Conservation (phyloP, 2,329 filamentous ascomycete species). For the Hansfordia pulvinata region DNA sequence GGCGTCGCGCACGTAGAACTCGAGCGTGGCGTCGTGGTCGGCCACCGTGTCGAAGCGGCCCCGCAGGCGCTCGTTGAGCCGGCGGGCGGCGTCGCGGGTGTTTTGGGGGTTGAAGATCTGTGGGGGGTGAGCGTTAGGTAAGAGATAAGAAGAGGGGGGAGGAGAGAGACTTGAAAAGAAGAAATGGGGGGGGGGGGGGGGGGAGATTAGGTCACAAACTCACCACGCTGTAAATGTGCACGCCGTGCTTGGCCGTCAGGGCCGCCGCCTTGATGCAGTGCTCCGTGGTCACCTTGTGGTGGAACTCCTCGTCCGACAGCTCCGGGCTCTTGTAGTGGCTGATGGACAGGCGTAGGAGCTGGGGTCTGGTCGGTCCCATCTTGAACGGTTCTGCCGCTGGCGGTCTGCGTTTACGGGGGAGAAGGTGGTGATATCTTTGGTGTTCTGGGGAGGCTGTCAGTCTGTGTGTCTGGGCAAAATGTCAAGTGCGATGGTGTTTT, state of each 20-base stretch:
- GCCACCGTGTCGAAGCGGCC: constrained; percentile 1
- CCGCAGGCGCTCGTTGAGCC: constrained; percentile 1
- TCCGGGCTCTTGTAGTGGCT: constrained; percentile 1
- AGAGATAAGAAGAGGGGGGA: not conserved
- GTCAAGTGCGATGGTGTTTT: too few relatives aligned
- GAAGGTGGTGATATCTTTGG: too few relatives aligned
- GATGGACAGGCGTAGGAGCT: constrained; percentile 2
- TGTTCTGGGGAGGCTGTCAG: too few relatives aligned
- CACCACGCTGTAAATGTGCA: constrained; percentile 1
- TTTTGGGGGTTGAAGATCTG: constrained; percentile 6
- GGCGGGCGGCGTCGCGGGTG: not conserved
- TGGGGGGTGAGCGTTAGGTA: not conserved
- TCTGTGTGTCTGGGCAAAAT: too few relatives aligned
- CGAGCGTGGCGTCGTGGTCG: constrained; percentile 7
- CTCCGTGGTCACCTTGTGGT: constrained; percentile 1
- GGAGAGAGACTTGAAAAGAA: not conserved
- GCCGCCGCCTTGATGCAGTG: constrained; percentile 1
- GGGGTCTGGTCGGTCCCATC: too few relatives aligned
- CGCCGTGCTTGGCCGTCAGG: constrained; percentile 1
- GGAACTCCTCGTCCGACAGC: constrained; percentile 1
- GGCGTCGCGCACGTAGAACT: constrained; percentile 10
- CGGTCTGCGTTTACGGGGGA: too few relatives aligned
- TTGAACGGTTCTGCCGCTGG: too few relatives aligned
- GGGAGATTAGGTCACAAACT: not conserved
- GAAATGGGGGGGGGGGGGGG: not conserved